A percentile compares a stretch with the other conserved stretches of the same genome.
Conservation (phyloP, 345 rosid species). For the Iberis pinnata region DNA sequence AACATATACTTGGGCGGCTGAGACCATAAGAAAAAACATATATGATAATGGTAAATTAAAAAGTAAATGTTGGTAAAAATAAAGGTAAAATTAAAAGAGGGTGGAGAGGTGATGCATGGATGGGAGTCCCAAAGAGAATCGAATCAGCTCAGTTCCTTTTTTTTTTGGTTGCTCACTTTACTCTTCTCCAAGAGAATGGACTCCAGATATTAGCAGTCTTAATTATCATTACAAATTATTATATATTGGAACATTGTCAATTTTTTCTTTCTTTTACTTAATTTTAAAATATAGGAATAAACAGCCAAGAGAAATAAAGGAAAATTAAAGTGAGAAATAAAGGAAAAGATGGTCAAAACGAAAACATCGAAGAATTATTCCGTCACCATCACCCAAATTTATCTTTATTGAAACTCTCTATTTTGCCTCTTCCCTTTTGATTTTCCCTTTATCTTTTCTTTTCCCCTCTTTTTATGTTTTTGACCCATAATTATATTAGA, state of each 20-base stretch:
- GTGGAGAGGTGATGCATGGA: slow-evolving; percentile 33
- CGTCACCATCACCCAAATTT: slow-evolving; percentile 35
- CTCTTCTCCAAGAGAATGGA: slow-evolving; percentile 41
- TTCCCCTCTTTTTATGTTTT: slow-evolving; percentile 34
- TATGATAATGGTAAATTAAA: slow-evolving; percentile 5
- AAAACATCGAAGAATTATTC: slow-evolving; percentile 39
- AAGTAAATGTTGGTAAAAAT: too few species aligned
- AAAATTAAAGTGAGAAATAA: slow-evolving; percentile 33
- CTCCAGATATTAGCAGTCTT: slow-evolving; percentile 30
- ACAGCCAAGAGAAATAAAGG: slow-evolving; percentile 24
- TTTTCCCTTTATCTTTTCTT: slow-evolving; percentile 35
- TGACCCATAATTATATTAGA: slow-evolving; percentile 20
- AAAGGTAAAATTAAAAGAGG: slow-evolving; percentile 19
- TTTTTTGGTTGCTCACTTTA: slow-evolving; percentile 23
- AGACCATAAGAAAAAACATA: neutral
- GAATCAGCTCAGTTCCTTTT: slow-evolving; percentile 34
- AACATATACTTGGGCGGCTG: too few species aligned
- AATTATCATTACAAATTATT: slow-evolving; percentile 1
- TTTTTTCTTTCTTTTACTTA: slow-evolving; percentile 2
- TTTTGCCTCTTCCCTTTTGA: slow-evolving; percentile 36
- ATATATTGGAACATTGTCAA: slow-evolving; percentile 1
- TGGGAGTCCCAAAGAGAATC: slow-evolving; percentile 38
- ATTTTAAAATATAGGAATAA: neutral
- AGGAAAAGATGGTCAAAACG: slow-evolving; percentile 39
- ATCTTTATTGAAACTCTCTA: slow-evolving; percentile 41